Conservation (phyloP, 2,329 filamentous ascomycete species). For the Pyrenochaeta sp. region DNA sequence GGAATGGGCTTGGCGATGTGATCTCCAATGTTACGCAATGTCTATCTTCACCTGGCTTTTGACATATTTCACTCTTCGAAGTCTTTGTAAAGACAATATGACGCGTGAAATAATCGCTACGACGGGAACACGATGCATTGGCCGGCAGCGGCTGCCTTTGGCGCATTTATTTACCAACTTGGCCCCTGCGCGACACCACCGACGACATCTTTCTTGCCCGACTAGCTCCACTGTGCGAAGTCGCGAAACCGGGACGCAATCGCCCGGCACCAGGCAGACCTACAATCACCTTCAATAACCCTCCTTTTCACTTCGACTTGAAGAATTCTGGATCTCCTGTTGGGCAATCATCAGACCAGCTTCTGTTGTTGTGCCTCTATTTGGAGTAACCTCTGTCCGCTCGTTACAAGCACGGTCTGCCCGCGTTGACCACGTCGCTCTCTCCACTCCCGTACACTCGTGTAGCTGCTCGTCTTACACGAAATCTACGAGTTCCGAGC, state of each 20-base stretch:
- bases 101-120: not conserved
- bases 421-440: slow-evolving; percentile 27
- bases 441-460: slow-evolving; percentile 8
- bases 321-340: slow-evolving; percentile 1
- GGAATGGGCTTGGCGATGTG: slow-evolving; percentile 1
- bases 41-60: not conserved
- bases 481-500: not conserved
- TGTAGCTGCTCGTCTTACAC: slow-evolving; percentile 6
- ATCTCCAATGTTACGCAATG: not conserved
- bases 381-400: slow-evolving; percentile 24
- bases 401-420: slow-evolving; percentile 32
- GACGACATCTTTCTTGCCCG: slow-evolving; percentile 20
- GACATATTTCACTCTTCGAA: not conserved
- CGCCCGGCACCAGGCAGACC: slow-evolving; percentile 17
- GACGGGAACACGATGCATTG: slow-evolving; percentile 9
- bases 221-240: slow-evolving; percentile 17
- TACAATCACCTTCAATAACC: slow-evolving; percentile 15
- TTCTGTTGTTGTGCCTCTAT: slow-evolving; percentile 14
- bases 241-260: slow-evolving; percentile 34
- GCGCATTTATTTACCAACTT: slow-evolving; percentile 17
- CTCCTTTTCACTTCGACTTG: slow-evolving; percentile 12
- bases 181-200: slow-evolving; percentile 15
- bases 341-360: slow-evolving; percentile 8
- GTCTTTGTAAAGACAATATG: not conserved
- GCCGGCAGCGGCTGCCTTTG: slow-evolving; percentile 14